Evolutionary conservation across 768 basidiomycete genomes (phyloP), one percentile per base, ranked within the genome.

Genomic region (Amanita polypyramis): DNA sequence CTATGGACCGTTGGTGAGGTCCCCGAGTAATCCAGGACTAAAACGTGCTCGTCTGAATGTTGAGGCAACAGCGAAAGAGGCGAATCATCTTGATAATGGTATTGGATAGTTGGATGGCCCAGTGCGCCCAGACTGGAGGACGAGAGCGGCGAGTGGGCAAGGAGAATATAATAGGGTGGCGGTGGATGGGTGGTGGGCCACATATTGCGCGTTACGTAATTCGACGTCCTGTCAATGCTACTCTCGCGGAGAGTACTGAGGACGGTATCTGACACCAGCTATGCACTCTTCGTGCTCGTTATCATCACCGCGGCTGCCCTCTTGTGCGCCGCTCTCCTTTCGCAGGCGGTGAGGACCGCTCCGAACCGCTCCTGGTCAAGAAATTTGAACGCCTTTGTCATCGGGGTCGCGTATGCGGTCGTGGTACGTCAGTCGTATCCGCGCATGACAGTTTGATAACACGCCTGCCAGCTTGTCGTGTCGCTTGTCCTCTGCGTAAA

Each of bases 21-120:
- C 2, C 63, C 53, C 4, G 60, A 38, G 10, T 77, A 80, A 61
- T 87, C 76, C 36, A 92, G 70, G 20, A 92, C 70, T 1, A 92
- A 68, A 19, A 91, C 79, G 55, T 83, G 83, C 60, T 88, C 85
- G 44, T 76, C 70, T 9, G 74, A 66, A 34, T 70, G 68, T 30
- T 68, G 73, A 4, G 84, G 80, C 34, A 87, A 64, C 10, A 90
- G 63, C 9, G 76, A 63, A n/a, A 77, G 62, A 2, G 85, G 80
- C 0, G 81, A 72, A 58, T 92, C 89, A 55, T 92, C 86, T 15
- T 77, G 74, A 58, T 86, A 91, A 56, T 86, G 83, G 60, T 90
- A 90, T 55, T 90, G 82, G 14, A 92, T 80, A 36, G 69, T 65
- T 4, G 85, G 84, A 57, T 91, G 88, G 9, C 73, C 65, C 43